A percentile compares a stretch with the other conserved stretches of the same genome.
These are phyloP conservation scores for Chrysoporthe austroafricana DNA, from an alignment of 2,329 filamentous ascomycete genomes.

Conservation along the genomic window DNA sequence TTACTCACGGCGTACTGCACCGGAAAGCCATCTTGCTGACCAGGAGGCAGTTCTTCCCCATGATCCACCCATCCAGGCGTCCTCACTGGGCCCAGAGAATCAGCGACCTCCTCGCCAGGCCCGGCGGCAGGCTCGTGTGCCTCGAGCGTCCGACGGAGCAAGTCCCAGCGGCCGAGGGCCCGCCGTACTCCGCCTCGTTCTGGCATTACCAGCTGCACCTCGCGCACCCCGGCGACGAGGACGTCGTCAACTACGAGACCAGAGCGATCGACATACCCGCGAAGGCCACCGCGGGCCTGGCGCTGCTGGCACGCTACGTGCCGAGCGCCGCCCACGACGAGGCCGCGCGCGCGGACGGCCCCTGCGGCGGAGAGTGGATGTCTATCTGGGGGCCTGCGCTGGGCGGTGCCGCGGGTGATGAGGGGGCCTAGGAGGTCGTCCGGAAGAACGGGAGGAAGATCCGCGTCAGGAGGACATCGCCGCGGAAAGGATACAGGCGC, in stretches of 20 bases:
- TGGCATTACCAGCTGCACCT: slow-evolving; percentile 75
- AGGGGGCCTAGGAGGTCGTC: not conserved
- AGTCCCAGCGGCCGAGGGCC: slow-evolving; percentile 65
- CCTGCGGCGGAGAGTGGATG: slow-evolving; percentile 53
- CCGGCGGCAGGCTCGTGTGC: slow-evolving; percentile 58
- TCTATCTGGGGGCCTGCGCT: slow-evolving; percentile 53
- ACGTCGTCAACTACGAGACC: slow-evolving; percentile 59
- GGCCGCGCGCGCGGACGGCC: slow-evolving; percentile 50
- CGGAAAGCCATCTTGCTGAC: not conserved
- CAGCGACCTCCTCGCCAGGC: slow-evolving; percentile 51
- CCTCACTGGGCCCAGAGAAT: slow-evolving; percentile 59
- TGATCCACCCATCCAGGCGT: slow-evolving; percentile 58
- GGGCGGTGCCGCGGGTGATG: not conserved
- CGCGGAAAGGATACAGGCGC: not conserved
- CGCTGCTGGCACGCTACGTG: slow-evolving; percentile 53
- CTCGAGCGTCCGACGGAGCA: slow-evolving; percentile 82
- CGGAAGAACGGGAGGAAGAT: not conserved
- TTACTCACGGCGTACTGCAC: not conserved
- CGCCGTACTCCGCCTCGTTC: slow-evolving; percentile 72
- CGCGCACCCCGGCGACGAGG: slow-evolving; percentile 67
- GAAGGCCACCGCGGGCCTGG: slow-evolving; percentile 39
- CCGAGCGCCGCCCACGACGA: slow-evolving; percentile 53
- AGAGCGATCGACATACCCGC: slow-evolving; percentile 44
- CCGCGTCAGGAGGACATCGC: not conserved
- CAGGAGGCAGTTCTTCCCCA: slow-evolving; percentile 60